Base-by-base conservation (phyloP, 768 basidiomycete species). In the Neoboletus magnificus region DNA sequence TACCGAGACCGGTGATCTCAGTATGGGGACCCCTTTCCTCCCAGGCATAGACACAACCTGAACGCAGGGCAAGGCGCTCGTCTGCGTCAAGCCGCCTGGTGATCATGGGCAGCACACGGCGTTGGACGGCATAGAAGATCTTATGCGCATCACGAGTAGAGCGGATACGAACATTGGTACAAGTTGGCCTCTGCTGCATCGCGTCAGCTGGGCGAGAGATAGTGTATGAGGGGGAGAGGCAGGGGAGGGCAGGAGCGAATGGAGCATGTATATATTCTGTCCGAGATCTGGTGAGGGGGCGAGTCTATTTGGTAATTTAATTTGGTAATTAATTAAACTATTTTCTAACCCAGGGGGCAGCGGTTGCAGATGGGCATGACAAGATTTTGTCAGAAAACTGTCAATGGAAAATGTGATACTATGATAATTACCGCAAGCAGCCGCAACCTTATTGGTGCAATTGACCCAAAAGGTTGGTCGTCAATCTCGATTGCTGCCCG, bases 91-190 rank as follows among this genome's bases (percentile, higher is more conserved):
- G 78, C 33, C 90, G 82, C 58, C 87, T 79, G 27, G 86, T 84
- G 61, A 92, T 85, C 80, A 91, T 86, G 54, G 81, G 81, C 46
- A 92, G 77, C 23, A 79, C 57, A 41, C 82, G 83, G 52, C 77
- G 76, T 52, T 83, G 81, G 52, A 91, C 78, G 25, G 84, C 89
- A 62, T 79, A 83, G 72, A 91, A 91, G 64, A 92, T 86, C 68
- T 83, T 87, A 70, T 91, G 90, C 3, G 89, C 89, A 69, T 91
- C 90, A 50, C 79, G 78, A 29, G 83, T 84, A 36, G 86, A 87
- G 60, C 89, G 86, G 62, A 91, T 89, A 66, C 89, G 87, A 53
- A 84, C 73, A 62, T 85, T 82, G 48, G 73, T 79, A 68, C 84
- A 86, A 36, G 89, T 91, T 42, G 89, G 89, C 45, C 62, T 56